A percentile compares a stretch with the other conserved stretches of the same genome.
These are phyloP conservation scores for Hippophae gyantsensis DNA, from an alignment of 306 rosid species.

Conservation along the genomic window DNA sequence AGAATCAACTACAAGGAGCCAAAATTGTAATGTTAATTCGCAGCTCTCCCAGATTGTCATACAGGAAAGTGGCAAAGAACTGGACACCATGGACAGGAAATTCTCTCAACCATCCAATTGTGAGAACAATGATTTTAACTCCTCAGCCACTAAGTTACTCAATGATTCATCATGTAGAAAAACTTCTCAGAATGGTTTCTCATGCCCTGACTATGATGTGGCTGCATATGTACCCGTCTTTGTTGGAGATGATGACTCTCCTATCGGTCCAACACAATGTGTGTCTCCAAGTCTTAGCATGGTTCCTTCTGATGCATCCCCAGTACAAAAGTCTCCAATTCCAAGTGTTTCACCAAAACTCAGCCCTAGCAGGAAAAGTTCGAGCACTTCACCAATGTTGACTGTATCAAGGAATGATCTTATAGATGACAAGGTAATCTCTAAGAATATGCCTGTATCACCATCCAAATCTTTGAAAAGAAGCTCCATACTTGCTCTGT, in stretches of 20 bases:
- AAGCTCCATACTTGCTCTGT: conserved; percentile 29
- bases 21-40: conserved; percentile 12
- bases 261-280: conserved; percentile 30
- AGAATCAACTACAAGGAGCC: conserved; percentile 13
- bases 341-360: conserved; percentile 85
- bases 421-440: conserved; percentile 27
- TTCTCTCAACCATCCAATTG: conserved; percentile 14
- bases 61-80: conserved; percentile 25
- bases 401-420: conserved; percentile 65
- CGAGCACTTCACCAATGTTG: conserved; percentile 62
- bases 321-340: conserved; percentile 63
- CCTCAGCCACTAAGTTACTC: conserved; percentile 27
- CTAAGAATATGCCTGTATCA: conserved; percentile 24
- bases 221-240: conserved; percentile 27
- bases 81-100: conserved; percentile 26
- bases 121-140: conserved; percentile 22
- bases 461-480: conserved; percentile 22
- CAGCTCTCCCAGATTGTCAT: conserved; percentile 13
- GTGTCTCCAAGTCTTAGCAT: conserved; percentile 52
- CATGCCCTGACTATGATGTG: conserved; percentile 28
- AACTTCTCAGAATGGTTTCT: conserved; percentile 18
- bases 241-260: conserved; percentile 32
- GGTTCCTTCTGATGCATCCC: conserved; percentile 43
- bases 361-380: conserved; percentile 77
- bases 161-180: conserved; percentile 35